Conservation (phyloP, 495 filamentous ascomycete genomes). For the Penicillium paradoxum region DNA sequence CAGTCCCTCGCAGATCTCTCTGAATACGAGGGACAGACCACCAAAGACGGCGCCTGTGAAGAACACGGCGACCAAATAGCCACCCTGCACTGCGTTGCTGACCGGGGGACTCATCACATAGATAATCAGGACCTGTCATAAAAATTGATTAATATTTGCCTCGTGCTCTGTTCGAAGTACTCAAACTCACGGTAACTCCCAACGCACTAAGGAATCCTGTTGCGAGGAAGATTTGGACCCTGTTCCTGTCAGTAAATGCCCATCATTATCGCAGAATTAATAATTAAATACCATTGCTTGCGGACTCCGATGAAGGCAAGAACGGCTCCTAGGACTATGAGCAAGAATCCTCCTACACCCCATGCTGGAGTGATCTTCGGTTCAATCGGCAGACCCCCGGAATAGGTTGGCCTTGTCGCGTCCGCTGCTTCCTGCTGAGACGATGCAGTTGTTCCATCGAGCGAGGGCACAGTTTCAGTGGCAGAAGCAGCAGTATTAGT, state of each 20-base stretch:
- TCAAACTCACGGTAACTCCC: conserved; percentile 58
- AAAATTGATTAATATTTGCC: conserved; percentile 1
- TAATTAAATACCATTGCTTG: conserved; percentile 51
- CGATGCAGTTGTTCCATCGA: conserved; percentile 12
- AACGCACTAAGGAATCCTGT: conserved; percentile 68
- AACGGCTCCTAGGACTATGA: conserved; percentile 63
- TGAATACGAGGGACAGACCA: conserved; percentile 69
- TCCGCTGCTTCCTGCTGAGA: conserved; percentile 8
- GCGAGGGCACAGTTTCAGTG: conserved; percentile 14
- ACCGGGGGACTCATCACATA: conserved; percentile 88
- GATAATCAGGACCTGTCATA: conserved; percentile 63
- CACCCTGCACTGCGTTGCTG: conserved; percentile 72
- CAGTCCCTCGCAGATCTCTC: conserved; percentile 80
- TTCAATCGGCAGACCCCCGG: conserved; percentile 57
- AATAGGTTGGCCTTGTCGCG: conserved; percentile 17
- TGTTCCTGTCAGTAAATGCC: conserved; percentile 15
- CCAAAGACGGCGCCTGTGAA: conserved; percentile 76
- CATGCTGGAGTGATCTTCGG: conserved; percentile 76
- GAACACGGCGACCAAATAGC: conserved; percentile 76
- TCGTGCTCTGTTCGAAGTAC: background rate
- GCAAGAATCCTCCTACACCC: conserved; percentile 70
- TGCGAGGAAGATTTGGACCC: conserved; percentile 76
- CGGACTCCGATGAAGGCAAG: conserved; percentile 80
- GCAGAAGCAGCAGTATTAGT: conserved; percentile 15
- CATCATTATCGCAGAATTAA: background rate